Base-by-base conservation (phyloP, 306 rosid genomes). In the Carpinus fangiana region DNA sequence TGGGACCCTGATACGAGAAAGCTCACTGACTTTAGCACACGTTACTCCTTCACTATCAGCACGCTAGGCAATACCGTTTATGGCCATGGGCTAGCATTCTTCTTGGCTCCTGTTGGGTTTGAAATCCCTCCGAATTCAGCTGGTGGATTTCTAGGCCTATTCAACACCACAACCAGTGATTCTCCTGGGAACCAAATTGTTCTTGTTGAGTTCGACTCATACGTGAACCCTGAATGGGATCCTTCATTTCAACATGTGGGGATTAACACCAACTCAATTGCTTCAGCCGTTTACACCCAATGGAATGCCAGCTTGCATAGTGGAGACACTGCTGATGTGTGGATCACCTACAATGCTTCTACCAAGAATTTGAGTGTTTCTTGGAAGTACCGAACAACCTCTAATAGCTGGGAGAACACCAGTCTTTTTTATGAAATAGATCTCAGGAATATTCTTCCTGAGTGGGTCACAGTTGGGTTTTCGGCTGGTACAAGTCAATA, bases 401-500 rank as follows among this genome's bases (percentile, higher is more conserved):
- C 67, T 26, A 12, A 4, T 0, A 54, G 21, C 73, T 43, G 12
- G 14, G 80, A 6, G 34, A 21, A 55, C 18, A 67, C 68, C 0
- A 73, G 11, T 21, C 76, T 82, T 2, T 80, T 76, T 1, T 83
- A 64, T 72, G 17, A 41, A 45, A 62, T 87, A 72, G 88, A 87
- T 78, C 64, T 85, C 69, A 79, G 77, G 71, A 68, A 70, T 21
- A 47, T 85, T 74, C 77, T 88, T 2, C 91, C 89, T 0, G 76
- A 88, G 74, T 88, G 89, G 91, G 81, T 83, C 55, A 71, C 85
- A 23, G 20, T 87, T 87, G 90, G 90, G 0, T 84, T 87, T 53
- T 87, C 90, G 14, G 90, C 83, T 2, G 74, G 85, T 9, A 87
- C 86, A 0, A 86, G 88, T n/a, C 56, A 46, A 2, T 36, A 73